These are phyloP conservation scores for Cladosporium phlei DNA, from an alignment of 2,329 filamentous ascomycete species.

Conservation along the genomic window DNA sequence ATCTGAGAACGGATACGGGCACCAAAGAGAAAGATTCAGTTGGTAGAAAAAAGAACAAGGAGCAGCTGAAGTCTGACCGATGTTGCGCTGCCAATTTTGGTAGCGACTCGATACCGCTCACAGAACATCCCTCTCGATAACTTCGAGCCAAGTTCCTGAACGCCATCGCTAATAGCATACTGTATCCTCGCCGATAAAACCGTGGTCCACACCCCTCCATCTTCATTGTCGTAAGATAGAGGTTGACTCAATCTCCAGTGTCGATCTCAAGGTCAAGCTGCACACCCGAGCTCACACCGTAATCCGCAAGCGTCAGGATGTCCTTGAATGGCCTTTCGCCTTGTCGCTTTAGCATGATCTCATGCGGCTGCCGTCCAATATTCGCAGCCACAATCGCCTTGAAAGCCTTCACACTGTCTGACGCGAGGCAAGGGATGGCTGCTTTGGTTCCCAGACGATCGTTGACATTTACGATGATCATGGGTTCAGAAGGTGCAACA, in stretches of 20 bases:
- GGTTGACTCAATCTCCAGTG: conserved; percentile 36
- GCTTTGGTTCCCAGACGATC: conserved; percentile 96
- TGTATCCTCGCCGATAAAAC: no score
- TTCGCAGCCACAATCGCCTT: conserved; percentile 87
- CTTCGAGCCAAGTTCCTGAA: no score
- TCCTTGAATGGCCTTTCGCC: conserved; percentile 94
- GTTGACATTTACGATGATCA: conserved; percentile 93
- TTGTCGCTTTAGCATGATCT: conserved; percentile 88
- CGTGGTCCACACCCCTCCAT: no score
- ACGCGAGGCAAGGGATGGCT: conserved; percentile 81
- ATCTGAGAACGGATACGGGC: no score
- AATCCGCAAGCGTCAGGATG: conserved; percentile 79
- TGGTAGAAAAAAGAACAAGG: no score
- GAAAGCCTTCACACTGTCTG: conserved; percentile 78
- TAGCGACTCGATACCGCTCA: no score
- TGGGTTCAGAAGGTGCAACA: conserved; percentile 56
- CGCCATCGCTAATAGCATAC: conserved; percentile 3
- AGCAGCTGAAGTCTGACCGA: no score
- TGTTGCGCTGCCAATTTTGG: no score
- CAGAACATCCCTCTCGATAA: no score
- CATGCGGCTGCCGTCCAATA: conserved; percentile 82
- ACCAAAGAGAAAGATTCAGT: no score
- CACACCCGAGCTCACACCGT: conserved; percentile 89
- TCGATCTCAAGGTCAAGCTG: conserved; percentile 46
- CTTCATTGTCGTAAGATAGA: no score